These are phyloP conservation scores for Metarhizium humberi DNA, from an alignment of 2,329 filamentous ascomycete species.

Conservation along the genomic window DNA sequence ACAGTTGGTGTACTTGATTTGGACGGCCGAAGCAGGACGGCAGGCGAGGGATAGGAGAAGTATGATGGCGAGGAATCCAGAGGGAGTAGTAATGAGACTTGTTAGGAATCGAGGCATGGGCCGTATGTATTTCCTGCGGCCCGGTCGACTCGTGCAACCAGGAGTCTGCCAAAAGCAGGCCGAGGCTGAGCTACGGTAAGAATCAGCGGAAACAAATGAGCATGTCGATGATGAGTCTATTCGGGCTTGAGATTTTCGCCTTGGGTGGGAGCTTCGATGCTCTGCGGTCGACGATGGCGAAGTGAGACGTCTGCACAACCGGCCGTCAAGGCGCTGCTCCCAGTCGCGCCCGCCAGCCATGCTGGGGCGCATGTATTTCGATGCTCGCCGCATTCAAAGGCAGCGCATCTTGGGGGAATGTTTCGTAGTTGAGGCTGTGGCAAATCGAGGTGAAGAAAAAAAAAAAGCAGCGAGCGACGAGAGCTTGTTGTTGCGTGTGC, in stretches of 20 bases:
- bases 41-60: slow-evolving; percentile 29
- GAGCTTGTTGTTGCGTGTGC: neutral
- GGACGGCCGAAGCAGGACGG: slow-evolving; percentile 48
- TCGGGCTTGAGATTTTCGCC: neutral
- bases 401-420: slow-evolving; percentile 12
- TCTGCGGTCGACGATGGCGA: neutral
- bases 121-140: neutral
- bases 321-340: neutral
- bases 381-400: slow-evolving; percentile 10
- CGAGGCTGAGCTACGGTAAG: neutral
- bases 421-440: neutral
- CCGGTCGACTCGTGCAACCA: neutral
- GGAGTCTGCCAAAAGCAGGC: neutral
- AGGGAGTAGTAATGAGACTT: neutral
- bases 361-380: slow-evolving; percentile 7
- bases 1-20: slow-evolving; percentile 79
- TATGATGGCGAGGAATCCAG: slow-evolving; percentile 22
- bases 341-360: slow-evolving; percentile 8
- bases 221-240: neutral
- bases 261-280: neutral
- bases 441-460: neutral
- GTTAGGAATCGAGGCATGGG: neutral
- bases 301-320: neutral
- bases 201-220: neutral
- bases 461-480: neutral